Conservation (phyloP, 1,284 basidiomycete genomes). For the Austroboletus niveus region DNA sequence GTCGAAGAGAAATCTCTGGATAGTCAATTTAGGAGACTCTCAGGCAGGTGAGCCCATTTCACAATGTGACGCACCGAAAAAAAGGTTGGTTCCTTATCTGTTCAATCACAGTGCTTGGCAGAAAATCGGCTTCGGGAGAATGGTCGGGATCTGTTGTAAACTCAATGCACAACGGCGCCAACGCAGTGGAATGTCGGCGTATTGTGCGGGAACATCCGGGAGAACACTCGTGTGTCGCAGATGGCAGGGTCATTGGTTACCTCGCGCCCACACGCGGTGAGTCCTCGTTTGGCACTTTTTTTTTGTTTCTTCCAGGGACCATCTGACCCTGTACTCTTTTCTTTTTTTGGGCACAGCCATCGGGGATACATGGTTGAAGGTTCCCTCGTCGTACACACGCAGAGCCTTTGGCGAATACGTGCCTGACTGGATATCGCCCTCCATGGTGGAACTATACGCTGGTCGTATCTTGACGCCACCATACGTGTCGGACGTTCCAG, state of each 20-base stretch:
- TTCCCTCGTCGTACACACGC: constrained; percentile 55
- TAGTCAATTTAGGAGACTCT: constrained; percentile 66
- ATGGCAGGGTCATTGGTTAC: constrained; percentile 60
- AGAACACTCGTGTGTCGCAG: constrained; percentile 47
- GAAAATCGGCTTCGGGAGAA: constrained; percentile 34
- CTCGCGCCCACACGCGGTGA: constrained; percentile 65
- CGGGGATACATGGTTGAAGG: constrained; percentile 63
- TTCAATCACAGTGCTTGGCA: constrained; percentile 44
- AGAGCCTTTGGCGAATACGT: constrained; percentile 48
- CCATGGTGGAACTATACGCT: constrained; percentile 40
- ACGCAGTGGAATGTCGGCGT: constrained; percentile 45
- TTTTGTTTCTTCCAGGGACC: background rate
- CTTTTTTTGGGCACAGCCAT: constrained; percentile 42
- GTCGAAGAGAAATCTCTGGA: constrained; percentile 51
- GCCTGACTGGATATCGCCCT: constrained; percentile 47
- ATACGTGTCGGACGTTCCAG: constrained; percentile 53
- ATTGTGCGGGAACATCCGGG: constrained; percentile 54
- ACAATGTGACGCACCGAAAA: background rate
- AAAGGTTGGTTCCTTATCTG: constrained; percentile 10
- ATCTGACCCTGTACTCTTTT: constrained; percentile 23
- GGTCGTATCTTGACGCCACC: constrained; percentile 54
- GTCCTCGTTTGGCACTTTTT: constrained; percentile 9
- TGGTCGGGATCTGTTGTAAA: constrained; percentile 48
- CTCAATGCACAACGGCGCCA: constrained; percentile 55
- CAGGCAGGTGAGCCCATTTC: constrained; percentile 48